A percentile compares a stretch with the other conserved stretches of the same genome.
phyloP scores from a whole-genome alignment of 495 filamentous ascomycete genomes.

The Aspergillus leporis region DNA sequence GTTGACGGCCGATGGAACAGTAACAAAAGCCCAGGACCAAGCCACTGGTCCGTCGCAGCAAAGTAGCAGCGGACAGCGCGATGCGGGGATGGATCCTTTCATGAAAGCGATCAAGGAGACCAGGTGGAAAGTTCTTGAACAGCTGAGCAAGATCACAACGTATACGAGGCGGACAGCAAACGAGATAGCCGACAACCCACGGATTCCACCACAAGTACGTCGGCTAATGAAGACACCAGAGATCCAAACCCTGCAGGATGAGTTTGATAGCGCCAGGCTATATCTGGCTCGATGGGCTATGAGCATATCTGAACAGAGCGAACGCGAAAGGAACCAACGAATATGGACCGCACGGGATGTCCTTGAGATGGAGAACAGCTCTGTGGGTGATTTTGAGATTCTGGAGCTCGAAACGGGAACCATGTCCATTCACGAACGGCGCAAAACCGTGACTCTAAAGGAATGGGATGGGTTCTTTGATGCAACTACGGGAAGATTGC shows the following conservation, averaged over 20 bases:
- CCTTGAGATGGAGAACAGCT: slow-evolving; percentile 88
- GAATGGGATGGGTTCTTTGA: slow-evolving; percentile 93
- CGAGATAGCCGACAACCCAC: slow-evolving; percentile 85
- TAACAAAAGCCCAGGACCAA: slow-evolving; percentile 34
- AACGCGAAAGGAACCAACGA: slow-evolving; percentile 75
- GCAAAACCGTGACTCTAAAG: slow-evolving; percentile 73
- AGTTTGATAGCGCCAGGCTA: slow-evolving; percentile 92
- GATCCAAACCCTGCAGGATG: slow-evolving; percentile 91
- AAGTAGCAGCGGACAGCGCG: slow-evolving; percentile 41
- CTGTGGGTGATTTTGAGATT: slow-evolving; percentile 93
- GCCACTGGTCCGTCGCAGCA: slow-evolving; percentile 30
- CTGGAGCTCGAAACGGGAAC: slow-evolving; percentile 76
- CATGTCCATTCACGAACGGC: slow-evolving; percentile 66
- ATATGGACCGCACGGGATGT: slow-evolving; percentile 95
- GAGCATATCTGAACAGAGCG: slow-evolving; percentile 96
- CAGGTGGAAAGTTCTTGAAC: slow-evolving; percentile 92
- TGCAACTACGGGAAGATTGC: slow-evolving; percentile 64
- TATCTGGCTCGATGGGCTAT: slow-evolving; percentile 97
- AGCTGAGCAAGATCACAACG: slow-evolving; percentile 92
- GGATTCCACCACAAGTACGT: slow-evolving; percentile 81
- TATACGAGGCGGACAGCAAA: slow-evolving; percentile 91
- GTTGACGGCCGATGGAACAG: slow-evolving; percentile 37
- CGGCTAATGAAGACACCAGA: slow-evolving; percentile 88
- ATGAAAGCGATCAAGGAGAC: slow-evolving; percentile 95
- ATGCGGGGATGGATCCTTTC: slow-evolving; percentile 92